phyloP scores from a whole-genome alignment of 495 filamentous ascomycete genomes.

The Astrothelium macrocarpum region DNA sequence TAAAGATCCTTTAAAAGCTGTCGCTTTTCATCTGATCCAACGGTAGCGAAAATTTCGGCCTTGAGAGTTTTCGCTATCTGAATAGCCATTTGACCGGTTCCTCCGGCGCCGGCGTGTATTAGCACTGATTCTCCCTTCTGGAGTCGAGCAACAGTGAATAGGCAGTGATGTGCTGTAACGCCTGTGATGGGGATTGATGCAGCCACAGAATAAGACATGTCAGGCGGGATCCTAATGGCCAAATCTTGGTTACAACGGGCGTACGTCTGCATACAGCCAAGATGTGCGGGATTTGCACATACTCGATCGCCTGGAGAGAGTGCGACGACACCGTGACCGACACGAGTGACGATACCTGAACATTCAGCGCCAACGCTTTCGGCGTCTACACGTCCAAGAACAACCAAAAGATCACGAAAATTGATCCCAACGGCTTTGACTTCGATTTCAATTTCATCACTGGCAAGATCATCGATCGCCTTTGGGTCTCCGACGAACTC shows the following conservation, averaged over 20 bases:
- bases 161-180: conserved; percentile 31
- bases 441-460: conserved; percentile 9
- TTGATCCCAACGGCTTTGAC: conserved; percentile 1
- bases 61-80: conserved; percentile 33
- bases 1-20: conserved; percentile 31
- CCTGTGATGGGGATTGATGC: conserved; percentile 37
- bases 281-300: not conserved
- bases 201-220: conserved; percentile 30
- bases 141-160: conserved; percentile 31
- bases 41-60: conserved; percentile 39
- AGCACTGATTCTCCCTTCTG: conserved; percentile 35
- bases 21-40: conserved; percentile 36
- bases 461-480: not conserved
- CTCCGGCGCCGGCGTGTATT: conserved; percentile 42
- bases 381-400: not conserved
- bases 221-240: conserved; percentile 9
- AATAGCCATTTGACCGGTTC: conserved; percentile 41
- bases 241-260: not conserved
- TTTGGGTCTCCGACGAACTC: conserved; percentile 10
- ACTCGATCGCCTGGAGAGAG: not conserved
- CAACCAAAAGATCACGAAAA: conserved; percentile 4
- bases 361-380: not conserved
- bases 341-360: not conserved
- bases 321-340: not conserved
- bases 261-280: not conserved